Conservation (phyloP, 1,139 yeast genomes). For the Hyphopichia wangnamkhiaoensis region DNA sequence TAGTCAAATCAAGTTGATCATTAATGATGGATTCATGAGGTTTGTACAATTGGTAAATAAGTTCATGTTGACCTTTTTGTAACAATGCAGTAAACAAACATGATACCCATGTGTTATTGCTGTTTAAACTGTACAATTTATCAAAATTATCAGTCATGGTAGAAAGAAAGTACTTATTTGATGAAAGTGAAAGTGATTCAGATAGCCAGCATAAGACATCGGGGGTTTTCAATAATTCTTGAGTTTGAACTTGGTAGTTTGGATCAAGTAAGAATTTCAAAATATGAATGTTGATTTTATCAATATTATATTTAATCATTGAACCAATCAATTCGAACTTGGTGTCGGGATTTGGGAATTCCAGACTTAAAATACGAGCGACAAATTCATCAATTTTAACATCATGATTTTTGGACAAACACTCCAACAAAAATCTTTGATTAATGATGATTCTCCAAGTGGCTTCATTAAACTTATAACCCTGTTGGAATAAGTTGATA, state of each 20-base stretch:
- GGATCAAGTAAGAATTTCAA: conserved; percentile 16
- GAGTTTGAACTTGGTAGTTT: neutral
- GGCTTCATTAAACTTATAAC: conserved; percentile 28
- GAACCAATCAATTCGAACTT: conserved; percentile 17
- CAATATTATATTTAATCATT: conserved; percentile 27
- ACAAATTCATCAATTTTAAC: conserved; percentile 26
- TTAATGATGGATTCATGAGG: conserved; percentile 6
- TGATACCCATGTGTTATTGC: conserved; percentile 18
- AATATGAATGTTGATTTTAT: conserved; percentile 29
- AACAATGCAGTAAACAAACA: conserved; percentile 20
- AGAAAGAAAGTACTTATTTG: conserved; percentile 22
- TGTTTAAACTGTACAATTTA: conserved; percentile 12
- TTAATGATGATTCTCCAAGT: conserved; percentile 41
- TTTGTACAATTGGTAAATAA: conserved; percentile 12
- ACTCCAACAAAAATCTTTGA: conserved; percentile 26
- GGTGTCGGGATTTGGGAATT: conserved; percentile 13
- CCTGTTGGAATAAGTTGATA: conserved; percentile 27
- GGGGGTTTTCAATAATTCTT: conserved; percentile 5
- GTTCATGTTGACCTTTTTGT: conserved; percentile 8
- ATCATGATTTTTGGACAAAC: conserved; percentile 16
- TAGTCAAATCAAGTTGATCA: conserved; percentile 7
- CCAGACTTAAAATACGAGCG: conserved; percentile 25
- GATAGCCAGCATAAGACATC: conserved; percentile 13
- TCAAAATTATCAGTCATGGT: conserved; percentile 15
- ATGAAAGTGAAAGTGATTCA: conserved; percentile 13